phyloP scores from a whole-genome alignment of 257 asterid genomes.

The Parsonsia alboflavescens region DNA sequence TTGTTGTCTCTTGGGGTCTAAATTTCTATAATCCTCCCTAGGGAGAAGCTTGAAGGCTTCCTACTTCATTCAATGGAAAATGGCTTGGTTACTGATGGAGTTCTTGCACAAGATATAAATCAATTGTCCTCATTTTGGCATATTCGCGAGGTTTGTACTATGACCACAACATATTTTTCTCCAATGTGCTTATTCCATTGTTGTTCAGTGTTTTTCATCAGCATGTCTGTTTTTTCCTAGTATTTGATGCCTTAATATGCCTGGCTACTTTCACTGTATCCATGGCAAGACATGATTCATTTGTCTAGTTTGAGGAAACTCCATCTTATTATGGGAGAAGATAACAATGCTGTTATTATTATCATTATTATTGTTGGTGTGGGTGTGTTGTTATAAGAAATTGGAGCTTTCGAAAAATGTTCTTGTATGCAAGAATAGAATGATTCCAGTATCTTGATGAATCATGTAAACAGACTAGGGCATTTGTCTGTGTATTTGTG shows the following conservation, averaged over 20 bases:
- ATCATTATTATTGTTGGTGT: neutral
- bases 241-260: neutral
- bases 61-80: slow-evolving; percentile 70
- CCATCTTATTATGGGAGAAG: neutral
- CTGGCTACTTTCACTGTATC: neutral
- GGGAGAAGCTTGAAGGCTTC: slow-evolving; percentile 96
- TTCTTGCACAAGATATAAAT: slow-evolving; percentile 90
- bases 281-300: neutral
- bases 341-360: no score
- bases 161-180: slow-evolving; percentile 12
- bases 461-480: neutral
- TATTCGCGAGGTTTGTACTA: slow-evolving; percentile 74
- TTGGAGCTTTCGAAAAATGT: neutral
- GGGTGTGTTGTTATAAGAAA: neutral
- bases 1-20: slow-evolving; percentile 15
- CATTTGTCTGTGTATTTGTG: neutral
- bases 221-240: neutral
- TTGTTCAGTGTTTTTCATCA: neutral
- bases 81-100: slow-evolving; percentile 87
- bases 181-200: neutral
- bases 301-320: neutral
- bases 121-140: slow-evolving; percentile 95
- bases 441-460: neutral
- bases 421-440: neutral
- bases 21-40: slow-evolving; percentile 23